phyloP scores from a whole-genome alignment of 192 early-diverging fungal genomes.

The Umbelopsis vinacea region DNA sequence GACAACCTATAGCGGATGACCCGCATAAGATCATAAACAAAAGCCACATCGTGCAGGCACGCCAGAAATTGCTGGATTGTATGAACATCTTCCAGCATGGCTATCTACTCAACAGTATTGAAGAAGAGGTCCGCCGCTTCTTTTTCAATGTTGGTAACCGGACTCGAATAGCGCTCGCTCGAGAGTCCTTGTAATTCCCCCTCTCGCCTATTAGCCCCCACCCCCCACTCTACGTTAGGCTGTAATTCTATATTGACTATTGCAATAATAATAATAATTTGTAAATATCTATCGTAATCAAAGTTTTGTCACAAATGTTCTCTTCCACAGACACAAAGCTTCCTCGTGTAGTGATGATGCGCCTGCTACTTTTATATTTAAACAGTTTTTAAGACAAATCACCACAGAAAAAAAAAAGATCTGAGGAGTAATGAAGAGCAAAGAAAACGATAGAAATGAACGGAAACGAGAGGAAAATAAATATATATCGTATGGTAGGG shows the following conservation, averaged over 20 bases:
- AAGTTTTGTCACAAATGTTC: too few relatives aligned
- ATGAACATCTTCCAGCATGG: not conserved
- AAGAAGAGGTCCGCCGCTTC: not conserved
- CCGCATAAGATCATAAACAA: not conserved
- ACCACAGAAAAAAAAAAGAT: too few relatives aligned
- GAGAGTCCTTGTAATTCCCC: not conserved
- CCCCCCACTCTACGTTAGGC: not conserved
- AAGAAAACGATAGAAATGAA: too few relatives aligned
- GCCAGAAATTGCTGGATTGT: not conserved
- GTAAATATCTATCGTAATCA: not conserved
- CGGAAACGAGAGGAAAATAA: not conserved
- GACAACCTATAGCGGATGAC: not conserved
- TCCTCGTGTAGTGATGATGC: too few relatives aligned
- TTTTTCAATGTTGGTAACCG: not conserved
- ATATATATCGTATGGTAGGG: too few relatives aligned
- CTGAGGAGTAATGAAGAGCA: too few relatives aligned
- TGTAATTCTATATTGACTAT: not conserved
- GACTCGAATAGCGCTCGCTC: not conserved
- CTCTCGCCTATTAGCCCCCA: not conserved
- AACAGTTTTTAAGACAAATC: too few relatives aligned
- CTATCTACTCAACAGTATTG: slow-evolving; percentile 1
- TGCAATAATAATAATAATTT: not conserved
- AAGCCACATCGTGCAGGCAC: not conserved
- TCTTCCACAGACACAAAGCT: too few relatives aligned
- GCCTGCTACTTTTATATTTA: too few relatives aligned